Base-by-base conservation (phyloP, 2,329 filamentous ascomycete genomes). In the Cladosporium sphaerospermum region DNA sequence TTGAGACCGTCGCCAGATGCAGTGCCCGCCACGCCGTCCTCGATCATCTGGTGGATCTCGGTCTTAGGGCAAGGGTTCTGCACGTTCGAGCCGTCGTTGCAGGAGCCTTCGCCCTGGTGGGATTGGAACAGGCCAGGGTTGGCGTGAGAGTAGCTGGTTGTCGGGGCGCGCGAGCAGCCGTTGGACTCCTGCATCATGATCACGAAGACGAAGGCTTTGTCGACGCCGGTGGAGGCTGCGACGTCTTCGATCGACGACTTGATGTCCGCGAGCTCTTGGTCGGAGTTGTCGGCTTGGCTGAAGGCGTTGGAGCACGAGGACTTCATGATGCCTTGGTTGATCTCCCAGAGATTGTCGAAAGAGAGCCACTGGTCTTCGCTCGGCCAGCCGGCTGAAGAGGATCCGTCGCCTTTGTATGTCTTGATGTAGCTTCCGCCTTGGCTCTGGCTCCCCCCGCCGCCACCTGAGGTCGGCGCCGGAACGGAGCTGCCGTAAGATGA, bases 91-190 rank as follows among this genome's bases (percentile, higher is more conserved):
- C 56, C 59, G 42, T 55, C 50, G 57, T 73, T 74, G 59, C 72
- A 73, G 8, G 61, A 64, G 18, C 67, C 68, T 0, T 57, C 60
- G 37, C 74, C 73, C 40, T 71, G 61, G 59, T 73, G 72, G 13
- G 61, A 64, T 59, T 78, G 75, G 70, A 77, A 74, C 23, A 77
- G 60, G 3, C 75, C 75, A 1, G 75, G 74, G 60, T 77, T 78
- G 45, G 60, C 57, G 57, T 71, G 67, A 44, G 65, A 64, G 59
- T 72, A 70, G 55, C 66, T 62, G 1, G 75, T 74, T 0, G 73
- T 75, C 2, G 67, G 69, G 19, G 67, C 75, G 42, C 73, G 71
- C 2, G 75, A 73, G 56, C 74, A 77, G 49, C 75, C 75, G 50
- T 71, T 71, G 45, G 66, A 70, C 57, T 77, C 75, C 58, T 77